Evolutionary conservation across 2,329 filamentous ascomycete species (phyloP).

Genomic region (Nothophaeocryptopus gaeumannii): DNA sequence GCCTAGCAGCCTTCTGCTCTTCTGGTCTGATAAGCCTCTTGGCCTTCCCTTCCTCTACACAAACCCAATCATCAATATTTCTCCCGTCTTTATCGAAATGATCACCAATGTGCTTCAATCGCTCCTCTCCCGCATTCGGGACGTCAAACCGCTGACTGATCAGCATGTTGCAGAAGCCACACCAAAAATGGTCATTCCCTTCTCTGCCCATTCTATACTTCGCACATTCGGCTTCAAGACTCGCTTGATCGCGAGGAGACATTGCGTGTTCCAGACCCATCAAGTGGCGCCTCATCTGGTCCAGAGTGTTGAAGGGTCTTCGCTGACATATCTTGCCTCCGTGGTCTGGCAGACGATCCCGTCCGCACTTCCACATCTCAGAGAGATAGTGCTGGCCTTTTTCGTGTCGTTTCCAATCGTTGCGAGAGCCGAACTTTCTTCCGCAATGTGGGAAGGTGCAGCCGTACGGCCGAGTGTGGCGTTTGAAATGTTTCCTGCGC

Average conservation of each 20-base stretch:
- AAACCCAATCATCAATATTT: constrained; percentile 58
- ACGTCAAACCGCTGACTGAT: constrained; percentile 50
- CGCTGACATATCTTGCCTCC: constrained; percentile 51
- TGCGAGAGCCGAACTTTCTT: constrained; percentile 84
- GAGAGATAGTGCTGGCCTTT: constrained; percentile 70
- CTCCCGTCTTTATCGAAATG: constrained; percentile 60
- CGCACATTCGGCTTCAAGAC: constrained; percentile 26
- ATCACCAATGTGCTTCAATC: constrained; percentile 72
- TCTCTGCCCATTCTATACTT: constrained; percentile 60
- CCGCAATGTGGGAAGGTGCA: constrained; percentile 71
- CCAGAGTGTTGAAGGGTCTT: constrained; percentile 57
- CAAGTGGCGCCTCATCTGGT: constrained; percentile 63
- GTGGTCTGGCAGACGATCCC: constrained; percentile 16
- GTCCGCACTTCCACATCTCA: constrained; percentile 67
- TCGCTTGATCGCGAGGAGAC: constrained; percentile 32
- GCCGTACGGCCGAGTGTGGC: constrained; percentile 76
- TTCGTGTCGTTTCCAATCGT: constrained; percentile 92
- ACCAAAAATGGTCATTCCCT: constrained; percentile 72
- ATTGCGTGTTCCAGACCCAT: constrained; percentile 46
- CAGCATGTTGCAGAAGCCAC: constrained; percentile 70
- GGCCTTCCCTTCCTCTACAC: constrained; percentile 37
- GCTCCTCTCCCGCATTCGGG: constrained; percentile 33
- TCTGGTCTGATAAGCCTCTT: constrained; percentile 31
- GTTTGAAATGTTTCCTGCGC: constrained; percentile 75
- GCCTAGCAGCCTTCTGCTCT: constrained; percentile 3